Conservation (phyloP, 257 asterid genomes). For the Fraxinus cuspidata region DNA sequence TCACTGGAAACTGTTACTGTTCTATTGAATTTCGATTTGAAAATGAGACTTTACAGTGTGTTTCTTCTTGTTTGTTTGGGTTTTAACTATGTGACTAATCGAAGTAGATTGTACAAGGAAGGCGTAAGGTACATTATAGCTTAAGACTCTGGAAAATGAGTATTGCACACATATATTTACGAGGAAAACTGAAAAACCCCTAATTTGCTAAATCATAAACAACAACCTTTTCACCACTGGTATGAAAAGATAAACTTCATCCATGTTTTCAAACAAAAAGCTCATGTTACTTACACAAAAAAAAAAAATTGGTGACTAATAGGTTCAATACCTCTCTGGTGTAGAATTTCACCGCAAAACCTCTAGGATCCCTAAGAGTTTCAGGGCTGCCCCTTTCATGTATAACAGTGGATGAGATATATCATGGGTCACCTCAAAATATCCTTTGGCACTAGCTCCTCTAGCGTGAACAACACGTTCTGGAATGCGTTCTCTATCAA, state of each 20-base stretch:
- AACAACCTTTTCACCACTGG: too few relatives aligned
- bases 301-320: constrained; percentile 31
- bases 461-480: constrained; percentile 96
- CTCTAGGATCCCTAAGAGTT: constrained; percentile 92
- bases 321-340: constrained; percentile 51
- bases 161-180: too few relatives aligned
- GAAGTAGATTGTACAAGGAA: too few relatives aligned
- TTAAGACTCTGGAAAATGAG: too few relatives aligned
- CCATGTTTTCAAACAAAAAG: neutral
- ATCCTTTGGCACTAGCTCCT: constrained; percentile 98
- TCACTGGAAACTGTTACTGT: too few relatives aligned
- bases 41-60: too few relatives aligned
- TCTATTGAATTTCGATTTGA: too few relatives aligned
- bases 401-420: constrained; percentile 81
- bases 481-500: constrained; percentile 90
- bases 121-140: too few relatives aligned
- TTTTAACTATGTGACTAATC: too few relatives aligned
- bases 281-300: neutral
- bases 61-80: too few relatives aligned
- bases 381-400: constrained; percentile 99
- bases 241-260: neutral
- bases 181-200: too few relatives aligned
- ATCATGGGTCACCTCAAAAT: constrained; percentile 94
- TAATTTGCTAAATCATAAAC: too few relatives aligned
- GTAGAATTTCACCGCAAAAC: constrained; percentile 64